A percentile compares a stretch with the other conserved stretches of the same genome.
Evolutionary conservation across 805 yeast species (phyloP).

Genomic region (Kregervanrija fluxuum): DNA sequence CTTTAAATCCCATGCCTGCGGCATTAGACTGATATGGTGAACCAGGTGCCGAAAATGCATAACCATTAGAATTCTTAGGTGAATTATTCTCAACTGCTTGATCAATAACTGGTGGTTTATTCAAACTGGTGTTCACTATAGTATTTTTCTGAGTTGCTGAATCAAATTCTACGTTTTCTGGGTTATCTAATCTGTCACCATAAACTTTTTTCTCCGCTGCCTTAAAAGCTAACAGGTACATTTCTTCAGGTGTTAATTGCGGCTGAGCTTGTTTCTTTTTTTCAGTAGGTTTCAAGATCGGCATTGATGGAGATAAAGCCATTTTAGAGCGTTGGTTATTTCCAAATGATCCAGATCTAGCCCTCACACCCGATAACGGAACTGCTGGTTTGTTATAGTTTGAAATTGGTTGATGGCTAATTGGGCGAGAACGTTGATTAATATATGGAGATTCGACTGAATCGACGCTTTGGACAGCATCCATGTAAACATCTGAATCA

Average conservation of each 20-base stretch:
- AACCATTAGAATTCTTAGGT: background rate
- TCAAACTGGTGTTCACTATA: constrained; percentile 10
- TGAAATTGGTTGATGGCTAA: too few relatives aligned
- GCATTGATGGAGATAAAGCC: too few relatives aligned
- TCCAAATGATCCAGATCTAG: too few relatives aligned
- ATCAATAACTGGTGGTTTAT: background rate
- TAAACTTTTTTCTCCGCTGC: constrained; percentile 52
- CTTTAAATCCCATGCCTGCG: constrained; percentile 22
- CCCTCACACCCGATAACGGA: too few relatives aligned
- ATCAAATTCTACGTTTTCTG: constrained; percentile 12
- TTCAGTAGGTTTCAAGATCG: background rate
- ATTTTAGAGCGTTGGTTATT: too few relatives aligned
- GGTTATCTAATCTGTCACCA: constrained; percentile 26
- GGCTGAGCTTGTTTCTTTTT: background rate
- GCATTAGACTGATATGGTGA: constrained; percentile 22
- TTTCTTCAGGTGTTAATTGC: constrained; percentile 37
- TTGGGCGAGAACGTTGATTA: too few relatives aligned
- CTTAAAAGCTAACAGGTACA: constrained; percentile 48
- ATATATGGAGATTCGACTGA: too few relatives aligned
- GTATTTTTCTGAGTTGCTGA: constrained; percentile 23
- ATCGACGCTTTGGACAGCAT: too few relatives aligned
- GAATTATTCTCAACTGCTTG: background rate
- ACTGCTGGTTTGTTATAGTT: too few relatives aligned
- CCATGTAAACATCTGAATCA: too few relatives aligned
- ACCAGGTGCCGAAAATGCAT: constrained; percentile 2